These are phyloP conservation scores for Curvularia lunata DNA, from an alignment of 2,329 filamentous ascomycete species.

Conservation along the genomic window DNA sequence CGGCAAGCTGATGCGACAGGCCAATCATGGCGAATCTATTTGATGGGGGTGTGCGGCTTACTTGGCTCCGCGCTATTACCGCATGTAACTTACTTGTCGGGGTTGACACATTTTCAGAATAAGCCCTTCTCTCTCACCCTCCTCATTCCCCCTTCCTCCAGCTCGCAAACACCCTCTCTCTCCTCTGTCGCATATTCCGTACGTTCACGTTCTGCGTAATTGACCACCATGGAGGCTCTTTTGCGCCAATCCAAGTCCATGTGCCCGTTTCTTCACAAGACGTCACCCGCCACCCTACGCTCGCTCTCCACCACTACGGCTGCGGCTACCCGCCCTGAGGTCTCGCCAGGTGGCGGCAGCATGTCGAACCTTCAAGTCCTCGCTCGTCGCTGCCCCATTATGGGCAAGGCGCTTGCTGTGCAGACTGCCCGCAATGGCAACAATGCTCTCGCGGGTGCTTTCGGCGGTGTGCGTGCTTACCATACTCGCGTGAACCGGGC, in stretches of 20 bases:
- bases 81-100: constrained; percentile 12
- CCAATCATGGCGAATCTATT: constrained; percentile 37
- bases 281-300: constrained; percentile 87
- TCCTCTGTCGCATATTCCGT: neutral
- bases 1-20: constrained; percentile 19
- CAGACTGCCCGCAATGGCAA: constrained; percentile 65
- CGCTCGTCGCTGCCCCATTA: constrained; percentile 94
- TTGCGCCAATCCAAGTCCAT: constrained; percentile 94
- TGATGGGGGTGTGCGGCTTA: constrained; percentile 32
- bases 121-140: constrained; percentile 6
- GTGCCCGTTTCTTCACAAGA: constrained; percentile 97
- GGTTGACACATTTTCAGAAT: constrained; percentile 20
- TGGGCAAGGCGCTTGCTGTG: constrained; percentile 95
- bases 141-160: constrained; percentile 1
- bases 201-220: constrained; percentile 15
- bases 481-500: constrained; percentile 65
- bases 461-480: constrained; percentile 58
- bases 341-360: constrained; percentile 82
- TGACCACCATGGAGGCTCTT: constrained; percentile 79
- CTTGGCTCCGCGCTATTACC: constrained; percentile 30
- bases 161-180: neutral
- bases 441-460: constrained; percentile 56
- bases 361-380: constrained; percentile 97
- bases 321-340: constrained; percentile 64
- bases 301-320: constrained; percentile 82